phyloP scores from a whole-genome alignment of 331 rosid species.

The Telfairia occidentalis region DNA sequence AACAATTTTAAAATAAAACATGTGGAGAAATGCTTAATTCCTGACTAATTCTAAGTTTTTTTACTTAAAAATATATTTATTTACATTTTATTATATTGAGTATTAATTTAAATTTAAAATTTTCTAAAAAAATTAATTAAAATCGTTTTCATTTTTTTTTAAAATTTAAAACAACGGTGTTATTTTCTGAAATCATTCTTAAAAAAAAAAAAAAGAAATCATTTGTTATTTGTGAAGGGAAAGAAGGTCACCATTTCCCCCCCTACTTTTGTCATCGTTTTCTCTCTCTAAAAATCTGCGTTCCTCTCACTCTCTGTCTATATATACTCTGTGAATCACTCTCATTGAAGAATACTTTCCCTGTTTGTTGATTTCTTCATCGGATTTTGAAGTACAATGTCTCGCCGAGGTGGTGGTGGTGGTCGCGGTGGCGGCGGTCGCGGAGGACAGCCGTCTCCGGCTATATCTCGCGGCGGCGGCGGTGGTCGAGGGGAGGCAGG shows the following conservation, averaged over 20 bases:
- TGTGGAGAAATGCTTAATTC: no score
- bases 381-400: neutral
- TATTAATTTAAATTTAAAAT: no score
- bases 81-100: no score
- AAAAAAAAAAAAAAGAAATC: neutral
- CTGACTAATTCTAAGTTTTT: no score
- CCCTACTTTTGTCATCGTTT: neutral
- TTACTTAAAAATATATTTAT: no score
- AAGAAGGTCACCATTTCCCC: neutral
- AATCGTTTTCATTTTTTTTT: no score
- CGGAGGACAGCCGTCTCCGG: conserved; percentile 18
- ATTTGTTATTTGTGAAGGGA: no score
- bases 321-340: neutral
- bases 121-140: no score
- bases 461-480: neutral
- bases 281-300: neutral
- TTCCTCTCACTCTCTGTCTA: neutral
- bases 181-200: no score
- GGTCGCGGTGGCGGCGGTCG: conserved; percentile 14
- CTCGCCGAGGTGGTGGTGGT: conserved; percentile 20
- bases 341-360: neutral
- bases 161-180: no score
- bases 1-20: no score
- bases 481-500: neutral
- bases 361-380: neutral